Percentiles rank a stretch among this genome's conserved stretches.
Evolutionary conservation across 495 filamentous ascomycete genomes (phyloP).

Genomic region (Xanthoparmelia taractica): DNA sequence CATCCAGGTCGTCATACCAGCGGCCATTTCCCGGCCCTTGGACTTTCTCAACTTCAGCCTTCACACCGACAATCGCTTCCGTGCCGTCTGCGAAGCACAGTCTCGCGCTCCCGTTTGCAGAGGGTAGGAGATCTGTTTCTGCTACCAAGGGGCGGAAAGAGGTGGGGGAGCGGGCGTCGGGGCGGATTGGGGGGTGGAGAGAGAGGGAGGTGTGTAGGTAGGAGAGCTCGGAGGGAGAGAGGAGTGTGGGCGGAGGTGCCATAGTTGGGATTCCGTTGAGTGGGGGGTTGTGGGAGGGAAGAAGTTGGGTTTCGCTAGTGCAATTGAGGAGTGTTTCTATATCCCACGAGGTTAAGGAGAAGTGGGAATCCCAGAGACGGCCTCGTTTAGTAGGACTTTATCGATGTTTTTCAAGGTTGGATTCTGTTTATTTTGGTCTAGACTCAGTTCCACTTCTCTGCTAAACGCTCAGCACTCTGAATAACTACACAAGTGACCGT

Average conservation of each 20-base stretch:
- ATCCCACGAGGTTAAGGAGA: neutral
- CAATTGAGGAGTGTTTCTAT: neutral
- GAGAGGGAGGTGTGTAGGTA: slow-evolving; percentile 88
- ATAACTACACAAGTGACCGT: neutral
- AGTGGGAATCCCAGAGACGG: neutral
- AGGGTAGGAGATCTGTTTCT: slow-evolving; percentile 81
- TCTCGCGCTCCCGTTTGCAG: slow-evolving; percentile 83
- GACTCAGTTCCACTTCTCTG: neutral
- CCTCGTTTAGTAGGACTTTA: too few species aligned
- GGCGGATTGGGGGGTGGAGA: slow-evolving; percentile 71
- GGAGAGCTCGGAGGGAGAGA: slow-evolving; percentile 92
- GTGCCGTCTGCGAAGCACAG: slow-evolving; percentile 92
- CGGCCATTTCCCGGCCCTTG: slow-evolving; percentile 16
- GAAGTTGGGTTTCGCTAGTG: neutral
- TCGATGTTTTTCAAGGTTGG: too few species aligned
- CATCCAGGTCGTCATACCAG: slow-evolving; percentile 4
- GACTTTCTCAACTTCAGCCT: slow-evolving; percentile 81
- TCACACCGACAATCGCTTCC: slow-evolving; percentile 90
- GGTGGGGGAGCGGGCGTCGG: slow-evolving; percentile 71
- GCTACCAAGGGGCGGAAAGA: slow-evolving; percentile 88
- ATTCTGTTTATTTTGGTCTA: neutral
- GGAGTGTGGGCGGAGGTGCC: slow-evolving; percentile 25
- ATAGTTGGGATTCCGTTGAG: neutral
- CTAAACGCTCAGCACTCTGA: neutral
- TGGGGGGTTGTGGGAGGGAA: neutral